Conservation (phyloP, 2,329 filamentous ascomycete genomes). For the Dothideomycetes sp. region DNA sequence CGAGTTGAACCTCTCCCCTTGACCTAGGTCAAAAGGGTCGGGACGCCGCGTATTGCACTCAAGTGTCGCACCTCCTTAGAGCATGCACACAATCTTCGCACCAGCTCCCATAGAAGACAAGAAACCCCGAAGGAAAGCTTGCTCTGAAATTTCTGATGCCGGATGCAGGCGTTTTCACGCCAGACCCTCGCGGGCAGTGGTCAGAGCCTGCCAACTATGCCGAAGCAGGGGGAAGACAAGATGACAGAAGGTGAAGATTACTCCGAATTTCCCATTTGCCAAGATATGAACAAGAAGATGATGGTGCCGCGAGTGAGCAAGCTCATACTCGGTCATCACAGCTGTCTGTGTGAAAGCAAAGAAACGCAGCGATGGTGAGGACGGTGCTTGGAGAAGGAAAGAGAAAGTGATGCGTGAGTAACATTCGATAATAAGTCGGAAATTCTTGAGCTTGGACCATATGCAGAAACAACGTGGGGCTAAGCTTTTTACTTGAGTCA, state of each 20-base stretch:
- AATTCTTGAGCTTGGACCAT: background rate
- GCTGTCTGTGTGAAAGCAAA: conserved; percentile 69
- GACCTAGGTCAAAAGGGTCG: conserved; percentile 27
- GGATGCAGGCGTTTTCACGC: conserved; percentile 74
- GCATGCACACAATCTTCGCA: conserved; percentile 79
- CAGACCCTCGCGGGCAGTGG: conserved; percentile 76
- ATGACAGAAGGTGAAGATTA: conserved; percentile 64
- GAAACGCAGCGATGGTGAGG: conserved; percentile 90
- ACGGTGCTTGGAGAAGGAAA: conserved; percentile 55
- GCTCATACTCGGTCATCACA: conserved; percentile 11
- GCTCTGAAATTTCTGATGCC: conserved; percentile 84
- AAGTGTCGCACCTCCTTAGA: conserved; percentile 51
- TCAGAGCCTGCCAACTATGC: conserved; percentile 22
- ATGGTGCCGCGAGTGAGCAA: conserved; percentile 2
- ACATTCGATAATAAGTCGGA: background rate
- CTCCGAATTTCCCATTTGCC: conserved; percentile 99
- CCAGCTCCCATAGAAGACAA: conserved; percentile 90
- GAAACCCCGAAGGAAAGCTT: conserved; percentile 22
- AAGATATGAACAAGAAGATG: conserved; percentile 15
- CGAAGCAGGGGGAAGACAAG: conserved; percentile 19
- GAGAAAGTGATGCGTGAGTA: conserved; percentile 13
- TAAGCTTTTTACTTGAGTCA: background rate
- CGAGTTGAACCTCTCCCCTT: conserved; percentile 56
- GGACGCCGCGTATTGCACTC: conserved; percentile 93
- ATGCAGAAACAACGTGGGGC: too few species aligned